Conservation (phyloP, 768 basidiomycete genomes). For the Mycena metata region DNA sequence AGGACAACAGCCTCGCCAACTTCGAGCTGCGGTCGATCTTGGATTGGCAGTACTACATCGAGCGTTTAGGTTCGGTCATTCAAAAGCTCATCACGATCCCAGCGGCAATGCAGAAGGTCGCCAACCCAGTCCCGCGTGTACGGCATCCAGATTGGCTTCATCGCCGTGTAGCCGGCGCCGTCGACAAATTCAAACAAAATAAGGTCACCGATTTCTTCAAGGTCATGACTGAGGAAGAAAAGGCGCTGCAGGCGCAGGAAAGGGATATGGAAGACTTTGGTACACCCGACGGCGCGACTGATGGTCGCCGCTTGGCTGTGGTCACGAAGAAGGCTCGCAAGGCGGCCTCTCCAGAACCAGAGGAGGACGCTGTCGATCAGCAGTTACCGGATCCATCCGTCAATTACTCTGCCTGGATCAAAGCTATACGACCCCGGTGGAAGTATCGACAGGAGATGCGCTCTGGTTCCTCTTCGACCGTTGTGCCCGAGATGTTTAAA, state of each 20-base stretch:
- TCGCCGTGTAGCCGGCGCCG: constrained; percentile 86
- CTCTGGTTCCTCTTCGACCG: constrained; percentile 55
- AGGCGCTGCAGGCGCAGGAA: constrained; percentile 46
- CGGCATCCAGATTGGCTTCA: constrained; percentile 98
- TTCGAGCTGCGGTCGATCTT: constrained; percentile 96
- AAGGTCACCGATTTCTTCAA: constrained; percentile 97
- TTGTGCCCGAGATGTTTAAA: constrained; percentile 83
- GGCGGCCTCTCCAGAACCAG: constrained; percentile 58
- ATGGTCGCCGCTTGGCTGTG: constrained; percentile 63
- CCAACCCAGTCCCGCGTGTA: constrained; percentile 96
- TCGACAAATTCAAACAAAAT: constrained; percentile 99
- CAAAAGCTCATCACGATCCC: constrained; percentile 99
- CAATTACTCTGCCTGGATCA: constrained; percentile 84
- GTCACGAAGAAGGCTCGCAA: constrained; percentile 65
- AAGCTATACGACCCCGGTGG: constrained; percentile 85
- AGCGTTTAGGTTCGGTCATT: constrained; percentile 96
- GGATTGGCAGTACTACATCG: constrained; percentile 99
- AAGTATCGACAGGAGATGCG: constrained; percentile 66
- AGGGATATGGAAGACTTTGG: constrained; percentile 77
- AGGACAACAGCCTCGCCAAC: constrained; percentile 86
- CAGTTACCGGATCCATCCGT: constrained; percentile 73
- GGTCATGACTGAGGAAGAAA: constrained; percentile 50
- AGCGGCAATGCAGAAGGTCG: constrained; percentile 96
- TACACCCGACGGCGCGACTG: constrained; percentile 37
- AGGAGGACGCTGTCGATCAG: constrained; percentile 46